These are phyloP conservation scores for Ophiostoma novo-ulmi DNA, from an alignment of 2,329 filamentous ascomycete genomes.

Conservation along the genomic window DNA sequence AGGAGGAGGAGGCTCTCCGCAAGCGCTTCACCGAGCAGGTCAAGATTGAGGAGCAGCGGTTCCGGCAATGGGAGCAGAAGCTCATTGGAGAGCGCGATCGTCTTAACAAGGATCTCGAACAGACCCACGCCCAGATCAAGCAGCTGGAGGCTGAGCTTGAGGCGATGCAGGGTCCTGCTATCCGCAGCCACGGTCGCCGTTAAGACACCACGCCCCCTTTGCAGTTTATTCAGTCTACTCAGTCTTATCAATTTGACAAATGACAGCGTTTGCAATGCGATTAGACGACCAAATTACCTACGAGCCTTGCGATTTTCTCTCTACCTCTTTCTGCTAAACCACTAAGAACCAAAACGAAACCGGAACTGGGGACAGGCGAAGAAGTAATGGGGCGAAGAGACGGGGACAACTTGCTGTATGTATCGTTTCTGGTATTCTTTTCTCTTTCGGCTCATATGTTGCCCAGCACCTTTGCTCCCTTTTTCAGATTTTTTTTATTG, in stretches of 20 bases:
- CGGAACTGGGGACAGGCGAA: background rate
- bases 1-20: constrained; percentile 95
- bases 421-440: background rate
- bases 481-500: background rate
- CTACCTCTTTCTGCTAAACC: background rate
- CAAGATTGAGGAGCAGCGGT: constrained; percentile 99
- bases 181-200: constrained; percentile 87
- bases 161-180: constrained; percentile 81
- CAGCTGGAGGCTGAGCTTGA: constrained; percentile 89
- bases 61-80: constrained; percentile 99
- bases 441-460: background rate
- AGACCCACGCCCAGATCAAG: constrained; percentile 92
- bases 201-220: constrained; percentile 44
- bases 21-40: constrained; percentile 99
- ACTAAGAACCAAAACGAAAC: constrained; percentile 14
- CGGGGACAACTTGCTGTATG: background rate
- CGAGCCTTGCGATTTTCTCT: background rate
- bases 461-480: constrained; percentile 6
- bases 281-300: background rate
- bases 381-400: background rate
- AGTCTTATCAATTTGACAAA: constrained; percentile 11
- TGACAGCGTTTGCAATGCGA: constrained; percentile 13
- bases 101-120: constrained; percentile 98
- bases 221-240: constrained; percentile 8
- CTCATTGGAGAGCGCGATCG: constrained; percentile 97